Evolutionary conservation across 2,329 filamentous ascomycete genomes (phyloP).

Genomic region (Paraphoma chrysanthemicola): DNA sequence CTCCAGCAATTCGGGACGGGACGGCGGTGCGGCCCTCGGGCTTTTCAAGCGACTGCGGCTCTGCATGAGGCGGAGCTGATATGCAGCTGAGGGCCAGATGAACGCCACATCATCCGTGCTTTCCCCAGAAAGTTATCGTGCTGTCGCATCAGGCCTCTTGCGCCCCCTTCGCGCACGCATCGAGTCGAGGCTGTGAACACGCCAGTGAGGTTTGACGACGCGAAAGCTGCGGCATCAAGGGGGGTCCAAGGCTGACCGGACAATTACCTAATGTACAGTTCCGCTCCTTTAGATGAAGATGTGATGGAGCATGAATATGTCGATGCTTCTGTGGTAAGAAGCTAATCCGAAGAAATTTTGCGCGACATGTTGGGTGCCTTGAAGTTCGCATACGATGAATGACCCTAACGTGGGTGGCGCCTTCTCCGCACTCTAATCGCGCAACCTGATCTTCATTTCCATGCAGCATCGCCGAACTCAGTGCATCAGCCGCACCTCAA

Average conservation of each 20-base stretch:
- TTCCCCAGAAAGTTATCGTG: conserved; percentile 7
- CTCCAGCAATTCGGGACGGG: conserved; percentile 3
- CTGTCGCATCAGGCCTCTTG: conserved; percentile 5
- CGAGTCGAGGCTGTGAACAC: neutral
- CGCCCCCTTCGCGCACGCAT: neutral
- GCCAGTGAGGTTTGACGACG: neutral
- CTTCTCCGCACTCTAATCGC: too few relatives aligned
- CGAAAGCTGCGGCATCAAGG: neutral
- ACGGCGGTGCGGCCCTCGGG: conserved; percentile 11
- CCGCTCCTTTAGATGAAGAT: too few relatives aligned
- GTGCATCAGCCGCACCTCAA: too few relatives aligned
- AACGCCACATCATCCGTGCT: conserved; percentile 28
- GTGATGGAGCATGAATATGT: too few relatives aligned
- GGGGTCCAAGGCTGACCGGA: neutral
- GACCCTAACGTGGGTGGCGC: too few relatives aligned
- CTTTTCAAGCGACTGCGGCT: conserved; percentile 27
- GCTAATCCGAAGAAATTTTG: too few relatives aligned
- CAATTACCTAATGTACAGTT: too few relatives aligned
- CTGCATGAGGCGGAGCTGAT: conserved; percentile 27
- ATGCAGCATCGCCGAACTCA: too few relatives aligned
- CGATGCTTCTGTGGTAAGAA: too few relatives aligned
- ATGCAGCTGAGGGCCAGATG: conserved; percentile 24
- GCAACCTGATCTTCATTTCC: too few relatives aligned
- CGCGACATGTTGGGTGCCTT: too few relatives aligned
- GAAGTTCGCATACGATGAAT: too few relatives aligned